Evolutionary conservation across 2,329 filamentous ascomycete genomes (phyloP).

Genomic region (Stagonosporopsis tanaceti): DNA sequence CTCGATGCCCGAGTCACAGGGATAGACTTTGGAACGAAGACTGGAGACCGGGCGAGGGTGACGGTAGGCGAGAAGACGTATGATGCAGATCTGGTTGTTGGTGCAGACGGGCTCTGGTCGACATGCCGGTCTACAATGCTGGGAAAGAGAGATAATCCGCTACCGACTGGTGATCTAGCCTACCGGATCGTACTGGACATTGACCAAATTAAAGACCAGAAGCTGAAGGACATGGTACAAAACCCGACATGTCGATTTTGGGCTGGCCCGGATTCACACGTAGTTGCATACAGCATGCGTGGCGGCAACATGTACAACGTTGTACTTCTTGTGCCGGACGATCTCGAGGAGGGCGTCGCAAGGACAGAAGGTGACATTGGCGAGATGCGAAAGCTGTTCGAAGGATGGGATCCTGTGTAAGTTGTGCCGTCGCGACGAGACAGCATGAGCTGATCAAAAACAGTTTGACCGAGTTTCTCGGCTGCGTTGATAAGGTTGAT

Average conservation of each 20-base stretch:
- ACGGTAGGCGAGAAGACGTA: slow-evolving; percentile 53
- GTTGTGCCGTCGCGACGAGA: slow-evolving; percentile 46
- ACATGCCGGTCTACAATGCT: slow-evolving; percentile 56
- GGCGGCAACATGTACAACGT: slow-evolving; percentile 70
- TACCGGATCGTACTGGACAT: slow-evolving; percentile 67
- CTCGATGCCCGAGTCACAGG: slow-evolving; percentile 58
- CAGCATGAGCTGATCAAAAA: slow-evolving; percentile 8
- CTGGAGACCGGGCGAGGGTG: slow-evolving; percentile 47
- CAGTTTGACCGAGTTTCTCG: slow-evolving; percentile 32
- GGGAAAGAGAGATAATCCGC: slow-evolving; percentile 26
- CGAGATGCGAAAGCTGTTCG: slow-evolving; percentile 68
- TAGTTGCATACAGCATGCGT: slow-evolving; percentile 68
- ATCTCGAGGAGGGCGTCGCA: slow-evolving; percentile 63
- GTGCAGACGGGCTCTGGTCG: slow-evolving; percentile 71
- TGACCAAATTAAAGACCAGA: slow-evolving; percentile 61
- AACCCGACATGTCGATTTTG: slow-evolving; percentile 66
- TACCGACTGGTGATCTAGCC: slow-evolving; percentile 69
- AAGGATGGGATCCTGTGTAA: slow-evolving; percentile 69
- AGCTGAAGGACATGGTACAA: slow-evolving; percentile 61
- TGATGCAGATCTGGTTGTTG: slow-evolving; percentile 66
- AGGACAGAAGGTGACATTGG: slow-evolving; percentile 62
- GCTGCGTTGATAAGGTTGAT: slow-evolving; percentile 64
- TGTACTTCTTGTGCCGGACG: slow-evolving; percentile 70
- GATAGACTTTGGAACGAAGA: slow-evolving; percentile 57
- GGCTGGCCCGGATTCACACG: slow-evolving; percentile 69